Evolutionary conservation across 2,329 filamentous ascomycete genomes (phyloP), one percentile per base, ranked within the genome.

Genomic region (Nemania abortiva): DNA sequence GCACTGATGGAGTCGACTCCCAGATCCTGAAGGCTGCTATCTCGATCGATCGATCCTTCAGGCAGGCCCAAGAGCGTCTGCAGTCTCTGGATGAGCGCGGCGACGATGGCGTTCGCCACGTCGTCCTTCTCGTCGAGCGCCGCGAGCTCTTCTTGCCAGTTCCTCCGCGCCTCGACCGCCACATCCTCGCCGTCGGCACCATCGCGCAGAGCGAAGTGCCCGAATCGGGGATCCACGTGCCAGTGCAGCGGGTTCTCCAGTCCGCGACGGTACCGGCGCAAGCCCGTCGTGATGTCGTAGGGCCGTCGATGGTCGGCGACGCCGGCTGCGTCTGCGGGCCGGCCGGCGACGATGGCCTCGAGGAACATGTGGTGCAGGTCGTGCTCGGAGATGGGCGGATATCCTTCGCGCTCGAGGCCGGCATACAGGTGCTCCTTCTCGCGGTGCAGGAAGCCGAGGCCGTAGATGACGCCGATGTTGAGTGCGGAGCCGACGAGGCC

Each of bases 351-450:
- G 29, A 88, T 82, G 5, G 85, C 84, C 73, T 88, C 85, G 9
- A 86, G 79, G 68, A 88, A 85, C 77, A 85, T 82, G 70, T 85
- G 82, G 70, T 87, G 84, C 18, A 87, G 73, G 62, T 87, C 84
- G 2, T 80, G 78, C 74, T 88, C 86, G 2, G 85, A 85, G 13
- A 87, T 80, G 42, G 82, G 82, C 63, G 81, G 82, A 65, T 84
- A 84, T 6, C 82, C 82, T 13, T 84, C 82, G 3, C 81, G 75
- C 76, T 82, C 81, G 0, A 84, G 78, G 1, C 81, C 80, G 0
- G 72, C 71, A 66, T 84, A 84, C 2, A 84, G 70, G 11, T 79
- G 70, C 0, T 76, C 75, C 71, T 80, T 80, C 71, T 84, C 81
- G 18, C 82, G 80, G 42, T 82, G 80, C 15, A 84, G 72, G 65